Percentiles rank a stretch among this genome's conserved stretches.
Conservation (phyloP, 371 early-diverging fungal genomes). For the Rhizomucor pusillus region DNA sequence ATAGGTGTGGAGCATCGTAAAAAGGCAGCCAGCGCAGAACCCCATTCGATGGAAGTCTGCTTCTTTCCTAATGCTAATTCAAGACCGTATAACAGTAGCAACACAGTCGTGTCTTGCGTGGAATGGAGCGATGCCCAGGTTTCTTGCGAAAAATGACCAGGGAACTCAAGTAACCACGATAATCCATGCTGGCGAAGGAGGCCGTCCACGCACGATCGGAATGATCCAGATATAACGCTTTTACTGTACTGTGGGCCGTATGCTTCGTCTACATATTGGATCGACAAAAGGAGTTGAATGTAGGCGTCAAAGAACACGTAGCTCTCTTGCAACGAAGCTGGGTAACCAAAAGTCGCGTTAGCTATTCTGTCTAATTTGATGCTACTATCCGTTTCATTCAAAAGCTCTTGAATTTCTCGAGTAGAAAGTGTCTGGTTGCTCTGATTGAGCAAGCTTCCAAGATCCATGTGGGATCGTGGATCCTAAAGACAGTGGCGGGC, state of each 20-base stretch:
- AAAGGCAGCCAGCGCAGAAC: constrained; percentile 20
- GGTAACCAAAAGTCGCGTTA: constrained; percentile 24
- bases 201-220: constrained; percentile 35
- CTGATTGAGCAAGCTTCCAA: constrained; percentile 33
- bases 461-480: constrained; percentile 29
- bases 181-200: constrained; percentile 21
- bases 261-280: constrained; percentile 22
- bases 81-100: constrained; percentile 35
- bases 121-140: constrained; percentile 27
- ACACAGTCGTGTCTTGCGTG: constrained; percentile 20
- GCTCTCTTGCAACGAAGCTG: constrained; percentile 11
- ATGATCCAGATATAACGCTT: constrained; percentile 22
- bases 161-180: constrained; percentile 26
- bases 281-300: constrained; percentile 29
- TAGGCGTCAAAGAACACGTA: constrained; percentile 38
- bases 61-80: constrained; percentile 20
- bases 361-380: constrained; percentile 22
- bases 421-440: constrained; percentile 15
- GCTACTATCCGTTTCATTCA: constrained; percentile 13
- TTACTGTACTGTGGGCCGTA: constrained; percentile 21
- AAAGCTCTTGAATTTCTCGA: constrained; percentile 16
- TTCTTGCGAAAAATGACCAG: constrained; percentile 13
- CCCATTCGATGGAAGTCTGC: constrained; percentile 12
- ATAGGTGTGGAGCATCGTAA: constrained; percentile 16
- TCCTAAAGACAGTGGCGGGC: not conserved